Base-by-base conservation (phyloP, 179 eudicot genomes). In the Pouteria campechiana region DNA sequence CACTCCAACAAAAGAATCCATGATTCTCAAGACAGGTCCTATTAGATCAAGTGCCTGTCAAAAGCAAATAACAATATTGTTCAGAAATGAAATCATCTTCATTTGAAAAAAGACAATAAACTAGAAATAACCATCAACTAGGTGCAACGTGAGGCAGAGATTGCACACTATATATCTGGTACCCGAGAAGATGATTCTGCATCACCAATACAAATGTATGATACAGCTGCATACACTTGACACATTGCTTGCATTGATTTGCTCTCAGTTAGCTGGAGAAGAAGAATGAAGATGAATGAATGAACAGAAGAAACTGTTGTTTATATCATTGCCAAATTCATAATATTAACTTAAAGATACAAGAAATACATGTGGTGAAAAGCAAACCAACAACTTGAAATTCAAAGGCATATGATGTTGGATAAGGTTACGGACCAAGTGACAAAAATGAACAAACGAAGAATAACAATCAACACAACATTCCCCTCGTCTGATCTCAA, bases 1-100 rank as follows among this genome's bases (percentile, higher is more conserved):
- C 20, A 76, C 76, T 31, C 98, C 98, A 42, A 75, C 67, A 70
- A 74, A 90, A 53, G 96, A 82, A 76, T 90, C 98, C 78, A 82
- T 63, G 37, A 54, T 68, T 36, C 68, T 54, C 43, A 56, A 74
- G 37, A 86, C 78, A 4, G 98, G 98, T 56, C 87, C 94, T 49
- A 86, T 76, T 65, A 90, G 66, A 70, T 90, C 96, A 63, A 86
- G 72, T 40, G 87, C 98, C 98, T 90, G 82, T 57, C 43, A 52
- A 17, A 29, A 62, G 46, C 33, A 35, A 22, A 44, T 32, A 42
- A 42, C 25, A 24, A 17, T 37, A 27, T 38, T 11, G 30, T 38
- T 7, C 15, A n/a, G 12, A 14, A 28, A 3, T 17, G 12, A 18
- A 3, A 5, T 0, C 3, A 38, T 32, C 4, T 11, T 24, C 21